Base-by-base conservation (phyloP, 2,329 filamentous ascomycete species). In the Fusarium hainanense region DNA sequence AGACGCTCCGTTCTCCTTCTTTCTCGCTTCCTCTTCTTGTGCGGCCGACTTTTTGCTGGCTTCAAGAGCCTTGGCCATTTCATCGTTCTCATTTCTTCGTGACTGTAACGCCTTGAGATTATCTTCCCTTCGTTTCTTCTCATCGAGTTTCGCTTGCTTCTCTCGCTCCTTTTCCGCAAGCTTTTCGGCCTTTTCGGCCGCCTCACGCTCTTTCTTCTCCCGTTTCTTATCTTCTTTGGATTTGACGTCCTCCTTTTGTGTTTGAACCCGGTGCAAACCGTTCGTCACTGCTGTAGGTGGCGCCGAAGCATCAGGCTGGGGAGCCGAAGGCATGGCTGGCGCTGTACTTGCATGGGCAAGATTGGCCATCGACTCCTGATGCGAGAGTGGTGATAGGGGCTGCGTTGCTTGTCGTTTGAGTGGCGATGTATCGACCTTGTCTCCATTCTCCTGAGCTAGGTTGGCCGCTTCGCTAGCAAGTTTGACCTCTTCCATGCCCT, bases 321-420 rank as follows among this genome's bases (percentile, higher is more conserved):
- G 66, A 10, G 70, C 54, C 30, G 73, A 72, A 32, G 75, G 63
- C 47, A 76, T 61, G 16, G 73, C 74, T 9, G 90, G 90, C 2
- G 90, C 89, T 2, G 92, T 92, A 23, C 85, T 83, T 11, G 89
- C 88, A 73, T 93, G 90, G 23, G 90, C 88, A 10, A 95, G 82
- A 27, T 82, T 87, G 13, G 84, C 82, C 74, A 90, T 87, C 2
- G 82, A 78, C 14, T 88, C 85, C 20, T 83, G 83, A 9, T 88
- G 84, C 4, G 82, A 80, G 1, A 81, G 74, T 12, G 83, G 80
- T 6, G 82, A 80, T 25, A 77, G 74, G 0, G 88, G 86, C 46
- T 85, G 83, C 3, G 86, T 86, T 42, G 81, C 76, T 63, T 87
- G 84, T 75, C 86, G 82, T 58, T 84, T 83, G 69, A 90, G 73